A percentile compares a stretch with the other conserved stretches of the same genome.
Conservation (phyloP, 1,284 basidiomycete genomes). For the Rhodotorula glutinis region DNA sequence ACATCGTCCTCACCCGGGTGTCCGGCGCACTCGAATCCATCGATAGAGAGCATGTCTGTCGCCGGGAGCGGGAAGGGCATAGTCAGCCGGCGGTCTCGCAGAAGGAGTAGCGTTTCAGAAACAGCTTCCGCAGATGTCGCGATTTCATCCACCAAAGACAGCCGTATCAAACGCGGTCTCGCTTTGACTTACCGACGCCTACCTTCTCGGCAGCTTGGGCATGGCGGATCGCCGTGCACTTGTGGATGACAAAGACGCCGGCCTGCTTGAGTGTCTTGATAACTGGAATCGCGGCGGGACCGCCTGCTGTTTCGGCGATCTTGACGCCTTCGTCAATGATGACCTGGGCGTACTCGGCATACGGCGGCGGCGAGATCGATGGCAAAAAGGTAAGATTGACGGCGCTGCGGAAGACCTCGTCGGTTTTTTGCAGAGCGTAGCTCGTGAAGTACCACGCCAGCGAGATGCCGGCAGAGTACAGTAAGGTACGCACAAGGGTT, state of each 20-base stretch:
- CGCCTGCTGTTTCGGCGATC: constrained; percentile 89
- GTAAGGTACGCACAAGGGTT: constrained; percentile 57
- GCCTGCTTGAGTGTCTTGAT: constrained; percentile 41
- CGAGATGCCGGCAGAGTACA: neutral
- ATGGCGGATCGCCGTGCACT: constrained; percentile 60
- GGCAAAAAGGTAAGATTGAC: constrained; percentile 91
- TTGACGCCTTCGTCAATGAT: constrained; percentile 83
- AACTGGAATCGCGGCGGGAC: constrained; percentile 39
- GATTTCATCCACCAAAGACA: too few species aligned
- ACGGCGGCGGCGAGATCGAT: constrained; percentile 85
- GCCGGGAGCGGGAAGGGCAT: too few species aligned
- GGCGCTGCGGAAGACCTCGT: constrained; percentile 51
- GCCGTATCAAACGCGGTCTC: too few species aligned
- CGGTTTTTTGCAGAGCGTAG: too few species aligned
- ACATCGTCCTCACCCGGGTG: constrained; percentile 96
- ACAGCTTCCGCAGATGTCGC: too few species aligned
- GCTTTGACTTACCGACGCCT: constrained; percentile 6
- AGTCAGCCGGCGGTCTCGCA: too few species aligned
- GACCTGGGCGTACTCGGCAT: constrained; percentile 58
- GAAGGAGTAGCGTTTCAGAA: too few species aligned
- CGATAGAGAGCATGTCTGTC: constrained; percentile 70
- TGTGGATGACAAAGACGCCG: constrained; percentile 41
- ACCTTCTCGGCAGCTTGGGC: constrained; percentile 60
- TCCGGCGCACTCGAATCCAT: constrained; percentile 83
- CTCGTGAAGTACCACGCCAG: too few species aligned